phyloP scores from a whole-genome alignment of 192 early-diverging fungal species.

The Allomyces javanicus region DNA sequence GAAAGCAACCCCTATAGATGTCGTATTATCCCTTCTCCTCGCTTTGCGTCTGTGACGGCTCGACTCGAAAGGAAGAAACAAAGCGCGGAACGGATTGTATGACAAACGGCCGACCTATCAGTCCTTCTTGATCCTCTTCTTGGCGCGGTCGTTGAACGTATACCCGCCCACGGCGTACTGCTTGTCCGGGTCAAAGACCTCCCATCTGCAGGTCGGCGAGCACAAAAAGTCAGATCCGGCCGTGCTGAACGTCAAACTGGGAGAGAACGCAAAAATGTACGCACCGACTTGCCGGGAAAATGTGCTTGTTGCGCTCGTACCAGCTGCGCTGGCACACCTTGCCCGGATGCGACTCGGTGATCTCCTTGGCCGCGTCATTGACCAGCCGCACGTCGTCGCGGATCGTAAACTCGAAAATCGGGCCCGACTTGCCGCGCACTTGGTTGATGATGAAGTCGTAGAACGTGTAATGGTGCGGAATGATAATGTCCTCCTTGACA shows the following conservation, averaged over 20 bases:
- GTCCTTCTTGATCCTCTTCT: slow-evolving; percentile 6
- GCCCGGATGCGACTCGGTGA: slow-evolving; percentile 65
- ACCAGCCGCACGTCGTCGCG: slow-evolving; percentile 76
- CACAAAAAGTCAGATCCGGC: no score
- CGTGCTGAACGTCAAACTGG: no score
- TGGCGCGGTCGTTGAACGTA: slow-evolving; percentile 36
- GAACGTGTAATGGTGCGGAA: slow-evolving; percentile 72
- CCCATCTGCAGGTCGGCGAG: slow-evolving; percentile 67
- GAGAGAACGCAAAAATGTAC: no score
- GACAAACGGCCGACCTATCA: no score
- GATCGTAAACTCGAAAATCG: slow-evolving; percentile 83
- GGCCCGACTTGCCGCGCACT: slow-evolving; percentile 86
- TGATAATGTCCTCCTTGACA: slow-evolving; percentile 88
- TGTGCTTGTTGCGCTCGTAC: slow-evolving; percentile 89
- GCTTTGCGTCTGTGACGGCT: no score
- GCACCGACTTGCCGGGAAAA: slow-evolving; percentile 49
- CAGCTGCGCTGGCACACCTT: slow-evolving; percentile 79
- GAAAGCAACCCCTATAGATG: no score
- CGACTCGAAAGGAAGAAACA: neutral
- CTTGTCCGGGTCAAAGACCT: slow-evolving; percentile 72
- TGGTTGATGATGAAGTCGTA: slow-evolving; percentile 95
- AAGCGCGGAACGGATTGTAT: neutral
- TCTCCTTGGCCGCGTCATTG: slow-evolving; percentile 64
- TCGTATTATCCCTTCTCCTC: no score
- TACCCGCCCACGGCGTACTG: slow-evolving; percentile 35